Evolutionary conservation across 1,139 yeast genomes (phyloP), one percentile per base, ranked within the genome.

Genomic region (Saccharomyces hybrid): DNA sequence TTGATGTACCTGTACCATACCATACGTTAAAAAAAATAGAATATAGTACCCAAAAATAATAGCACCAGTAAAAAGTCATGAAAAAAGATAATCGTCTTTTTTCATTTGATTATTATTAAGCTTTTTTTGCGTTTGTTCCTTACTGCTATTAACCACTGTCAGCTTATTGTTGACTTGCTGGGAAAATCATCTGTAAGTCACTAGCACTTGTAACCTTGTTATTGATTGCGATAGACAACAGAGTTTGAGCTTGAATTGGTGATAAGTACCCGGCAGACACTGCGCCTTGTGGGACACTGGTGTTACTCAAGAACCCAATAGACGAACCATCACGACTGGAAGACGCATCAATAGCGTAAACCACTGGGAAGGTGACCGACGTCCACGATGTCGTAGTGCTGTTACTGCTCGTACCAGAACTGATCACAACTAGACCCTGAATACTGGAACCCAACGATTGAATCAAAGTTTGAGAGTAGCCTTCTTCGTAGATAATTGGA

Each of bases 211-310:
- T 61, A 38, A 63, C 67, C 38, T 57, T 55, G 56, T 64, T 64
- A 38, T 55, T 57, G 1, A 61, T 54, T 11, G 69, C 69, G 42
- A 67, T 57, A 13, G 67, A 55, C 19, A 64, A 53, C 47, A 67
- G 54, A n/a, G 65, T 54, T 53, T 66, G 68, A 6, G 69, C 66
- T 55, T 67, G 62, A 23, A 58, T 51, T 42, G 70, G 69, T 19
- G 66, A 55, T 52, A 67, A 54, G 55, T 57, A 60, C 31, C 70
- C 70, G 13, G 64, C 70, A 8, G 67, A 62, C 46, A 67, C 58
- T n/a, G 66, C 60, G n/a, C 58, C 58, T 1, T 48, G 42, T 46
- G 67, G 67, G 14, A 65, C 57, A 31, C 58, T 59, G 6, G 54
- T 54, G 6, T 55, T 44, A 19, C 57, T 52, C 14, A 61, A 54